Base-by-base conservation (phyloP, 305 asterid genomes). In the Fraxinus baroniana region DNA sequence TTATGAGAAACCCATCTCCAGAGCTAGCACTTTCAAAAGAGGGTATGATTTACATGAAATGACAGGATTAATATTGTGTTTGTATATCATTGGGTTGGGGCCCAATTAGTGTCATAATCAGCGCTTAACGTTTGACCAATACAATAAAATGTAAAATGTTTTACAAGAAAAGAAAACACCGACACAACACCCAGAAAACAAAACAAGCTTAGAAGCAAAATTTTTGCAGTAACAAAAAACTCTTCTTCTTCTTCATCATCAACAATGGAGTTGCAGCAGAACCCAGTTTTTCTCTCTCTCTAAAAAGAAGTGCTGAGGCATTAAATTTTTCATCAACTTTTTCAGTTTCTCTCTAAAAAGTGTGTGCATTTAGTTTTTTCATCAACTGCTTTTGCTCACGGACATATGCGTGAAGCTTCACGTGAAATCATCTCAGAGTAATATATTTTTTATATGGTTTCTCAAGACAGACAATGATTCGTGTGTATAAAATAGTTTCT, bases 21-120 rank as follows among this genome's bases (percentile, higher is more conserved):
- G 91, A 90, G 88, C 90, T 85, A 82, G 68, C 70, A 83, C 44
- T 80, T 86, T 83, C 62, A 76, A 80, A 20, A 73, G 71, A 74
- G 78, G 80, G 78, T 83, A 78, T 76, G 83, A 83, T 26, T 28
- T 28, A 78, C 80, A 81, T 44, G 79, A 28, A 62, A 60, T 74
- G 35, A 30, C 41, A 76, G 84, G 88, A 84, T 55, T 76, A 66
- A 39, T 39, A 39, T 39, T 39, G 85, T 57, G 24, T 57, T 18
- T 57, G 68, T 79, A 81, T 74, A 76, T 30, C 17, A 79, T 20
- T 76, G 82, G 84, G 85, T 17, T 52, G 22, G 62, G 62, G 20
- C 41, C 84, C 62, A 93, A 82, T 83, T 85, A 85, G 76, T 84
- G 93, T 91, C 94, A 84, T 84, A 76, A 74, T 91, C 91, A 85